Conservation (phyloP, 192 early-diverging fungal species). For the Linnemannia zychae region DNA sequence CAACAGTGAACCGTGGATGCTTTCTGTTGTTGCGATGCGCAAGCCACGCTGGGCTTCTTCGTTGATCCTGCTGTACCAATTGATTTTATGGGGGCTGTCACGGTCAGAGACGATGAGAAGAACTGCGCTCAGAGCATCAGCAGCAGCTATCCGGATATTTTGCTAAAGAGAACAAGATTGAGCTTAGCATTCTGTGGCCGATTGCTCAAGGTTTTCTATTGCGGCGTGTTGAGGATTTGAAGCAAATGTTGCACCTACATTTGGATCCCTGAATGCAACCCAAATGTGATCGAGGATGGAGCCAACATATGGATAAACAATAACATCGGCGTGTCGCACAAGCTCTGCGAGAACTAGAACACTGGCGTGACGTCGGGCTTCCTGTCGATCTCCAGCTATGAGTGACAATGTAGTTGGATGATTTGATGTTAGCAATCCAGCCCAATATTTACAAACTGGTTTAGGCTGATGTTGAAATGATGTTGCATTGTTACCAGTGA, state of each 20-base stretch:
- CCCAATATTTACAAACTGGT: neutral
- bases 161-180: slow-evolving; percentile 16
- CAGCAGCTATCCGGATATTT: slow-evolving; percentile 85
- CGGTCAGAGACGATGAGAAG: slow-evolving; percentile 84
- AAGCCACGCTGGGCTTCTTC: slow-evolving; percentile 87
- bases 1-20: slow-evolving; percentile 89
- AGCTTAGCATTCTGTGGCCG: neutral
- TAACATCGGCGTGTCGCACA: slow-evolving; percentile 80
- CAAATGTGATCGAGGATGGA: slow-evolving; percentile 90
- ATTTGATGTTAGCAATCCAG: neutral
- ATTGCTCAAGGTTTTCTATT: neutral
- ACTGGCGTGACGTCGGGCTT: slow-evolving; percentile 83
- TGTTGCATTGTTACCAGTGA: slow-evolving; percentile 71
- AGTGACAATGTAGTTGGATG: neutral
- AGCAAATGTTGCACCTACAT: slow-evolving; percentile 41
- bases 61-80: slow-evolving; percentile 84
- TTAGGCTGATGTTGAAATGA: neutral
- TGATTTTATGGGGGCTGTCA: slow-evolving; percentile 71
- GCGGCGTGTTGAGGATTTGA: neutral
- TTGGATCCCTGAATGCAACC: slow-evolving; percentile 85
- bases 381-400: slow-evolving; percentile 78
- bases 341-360: slow-evolving; percentile 84
- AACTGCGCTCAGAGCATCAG: slow-evolving; percentile 83
- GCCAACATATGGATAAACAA: slow-evolving; percentile 85
- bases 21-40: slow-evolving; percentile 76